phyloP scores from a whole-genome alignment of 2,329 filamentous ascomycete species.

The Pseudogymnoascus sp. region DNA sequence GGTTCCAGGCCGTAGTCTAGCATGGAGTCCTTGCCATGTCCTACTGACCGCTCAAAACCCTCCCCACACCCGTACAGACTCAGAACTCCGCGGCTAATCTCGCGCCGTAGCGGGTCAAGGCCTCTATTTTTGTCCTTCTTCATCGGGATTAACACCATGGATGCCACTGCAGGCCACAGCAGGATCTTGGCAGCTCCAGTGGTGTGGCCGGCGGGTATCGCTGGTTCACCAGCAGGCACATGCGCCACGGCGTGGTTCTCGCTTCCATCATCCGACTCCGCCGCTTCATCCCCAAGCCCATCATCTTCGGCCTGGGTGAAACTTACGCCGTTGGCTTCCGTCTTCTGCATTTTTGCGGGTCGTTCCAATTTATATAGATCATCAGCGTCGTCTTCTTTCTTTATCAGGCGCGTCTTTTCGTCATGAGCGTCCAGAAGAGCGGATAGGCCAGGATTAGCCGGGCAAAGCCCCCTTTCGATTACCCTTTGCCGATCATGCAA shows the following conservation, averaged over 20 bases:
- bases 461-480: background rate
- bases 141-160: conserved; percentile 48
- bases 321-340: background rate
- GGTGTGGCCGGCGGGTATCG: conserved; percentile 78
- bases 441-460: background rate
- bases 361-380: background rate
- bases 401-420: background rate
- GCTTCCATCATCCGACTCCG: conserved; percentile 34
- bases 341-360: background rate
- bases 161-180: conserved; percentile 59
- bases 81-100: conserved; percentile 65
- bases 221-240: conserved; percentile 51
- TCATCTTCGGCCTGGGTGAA: conserved; percentile 11
- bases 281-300: conserved; percentile 9
- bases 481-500: background rate
- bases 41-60: conserved; percentile 42
- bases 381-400: background rate
- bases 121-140: conserved; percentile 44
- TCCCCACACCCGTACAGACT: conserved; percentile 69
- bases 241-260: conserved; percentile 23
- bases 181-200: conserved; percentile 82
- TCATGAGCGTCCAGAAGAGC: background rate
- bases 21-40: conserved; percentile 25
- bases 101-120: conserved; percentile 68
- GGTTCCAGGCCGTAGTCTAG: conserved; percentile 36